These are phyloP conservation scores for Ophiorrhiza pumila DNA, from an alignment of 257 asterid genomes.

Conservation along the genomic window DNA sequence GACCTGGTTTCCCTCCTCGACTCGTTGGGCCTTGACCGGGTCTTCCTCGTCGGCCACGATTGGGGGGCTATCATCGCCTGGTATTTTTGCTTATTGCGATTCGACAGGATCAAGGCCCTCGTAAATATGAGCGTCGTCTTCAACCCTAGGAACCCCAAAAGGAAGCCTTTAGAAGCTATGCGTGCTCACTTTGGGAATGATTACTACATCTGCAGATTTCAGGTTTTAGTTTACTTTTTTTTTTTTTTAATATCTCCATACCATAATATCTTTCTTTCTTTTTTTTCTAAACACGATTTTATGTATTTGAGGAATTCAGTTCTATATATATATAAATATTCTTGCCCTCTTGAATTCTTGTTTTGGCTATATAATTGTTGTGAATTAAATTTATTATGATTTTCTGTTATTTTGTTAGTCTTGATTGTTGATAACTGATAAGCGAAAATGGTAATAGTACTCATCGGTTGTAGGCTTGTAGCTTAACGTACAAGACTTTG, in stretches of 20 bases:
- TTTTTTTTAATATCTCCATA: too few relatives aligned
- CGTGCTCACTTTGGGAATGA: slow-evolving; percentile 67
- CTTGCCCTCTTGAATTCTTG: too few relatives aligned
- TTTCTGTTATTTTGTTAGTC: too few relatives aligned
- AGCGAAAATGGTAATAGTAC: too few relatives aligned
- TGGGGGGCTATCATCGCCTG: slow-evolving; percentile 93
- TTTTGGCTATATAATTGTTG: too few relatives aligned
- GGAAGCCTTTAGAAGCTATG: slow-evolving; percentile 62
- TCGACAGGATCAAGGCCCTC: slow-evolving; percentile 72
- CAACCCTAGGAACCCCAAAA: slow-evolving; percentile 52
- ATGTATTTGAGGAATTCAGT: background rate
- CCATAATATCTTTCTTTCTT: too few relatives aligned
- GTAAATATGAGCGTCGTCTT: slow-evolving; percentile 74
- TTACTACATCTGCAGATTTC: slow-evolving; percentile 89
- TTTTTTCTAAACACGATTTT: background rate
- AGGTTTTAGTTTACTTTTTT: slow-evolving; percentile 39
- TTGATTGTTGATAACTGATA: too few relatives aligned
- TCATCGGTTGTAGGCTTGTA: background rate
- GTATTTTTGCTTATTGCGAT: slow-evolving; percentile 67
- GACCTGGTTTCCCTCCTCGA: slow-evolving; percentile 72
- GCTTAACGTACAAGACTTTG: background rate
- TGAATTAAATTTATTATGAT: too few relatives aligned
- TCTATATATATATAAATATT: too few relatives aligned
- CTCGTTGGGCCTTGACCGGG: slow-evolving; percentile 46
- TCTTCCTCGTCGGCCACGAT: slow-evolving; percentile 85